Conservation (phyloP, 371 early-diverging fungal genomes). For the Mortierella sp. region DNA sequence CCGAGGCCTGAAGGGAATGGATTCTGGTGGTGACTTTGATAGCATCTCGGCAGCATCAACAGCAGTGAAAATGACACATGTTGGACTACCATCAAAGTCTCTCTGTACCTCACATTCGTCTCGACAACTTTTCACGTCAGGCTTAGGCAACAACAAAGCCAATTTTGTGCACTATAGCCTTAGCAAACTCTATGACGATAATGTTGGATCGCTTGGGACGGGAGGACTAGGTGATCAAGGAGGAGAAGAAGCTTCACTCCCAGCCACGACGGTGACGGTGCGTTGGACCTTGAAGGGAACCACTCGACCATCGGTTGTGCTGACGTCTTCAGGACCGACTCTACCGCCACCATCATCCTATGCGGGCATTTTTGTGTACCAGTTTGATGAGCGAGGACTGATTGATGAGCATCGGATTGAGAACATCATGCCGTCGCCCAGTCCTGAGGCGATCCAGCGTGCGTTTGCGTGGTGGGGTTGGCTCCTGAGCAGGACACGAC, state of each 20-base stretch:
- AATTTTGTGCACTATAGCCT: too few relatives aligned
- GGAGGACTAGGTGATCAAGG: neutral
- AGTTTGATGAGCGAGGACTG: conserved; percentile 60
- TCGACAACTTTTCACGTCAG: too few relatives aligned
- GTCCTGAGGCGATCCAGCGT: conserved; percentile 60
- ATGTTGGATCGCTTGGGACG: conserved; percentile 12
- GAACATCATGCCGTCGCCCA: conserved; percentile 69
- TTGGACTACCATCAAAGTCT: too few relatives aligned
- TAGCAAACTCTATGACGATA: too few relatives aligned
- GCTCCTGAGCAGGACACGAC: conserved; percentile 41
- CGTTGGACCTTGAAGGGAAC: conserved; percentile 67
- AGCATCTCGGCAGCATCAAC: neutral
- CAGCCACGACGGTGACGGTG: conserved; percentile 50
- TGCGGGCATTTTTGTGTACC: conserved; percentile 65
- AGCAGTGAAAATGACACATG: neutral
- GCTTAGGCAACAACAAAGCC: too few relatives aligned
- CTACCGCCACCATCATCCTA: conserved; percentile 47
- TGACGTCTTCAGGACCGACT: conserved; percentile 46
- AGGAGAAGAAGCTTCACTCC: conserved; percentile 5
- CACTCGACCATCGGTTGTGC: conserved; percentile 54
- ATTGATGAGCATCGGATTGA: conserved; percentile 71
- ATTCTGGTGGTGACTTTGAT: conserved; percentile 25
- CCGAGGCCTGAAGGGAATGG: conserved; percentile 30
- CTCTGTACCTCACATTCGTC: too few relatives aligned
- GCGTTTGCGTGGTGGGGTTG: conserved; percentile 56